Conservation (phyloP, 495 filamentous ascomycete genomes). For the Talaromyces ruber region DNA sequence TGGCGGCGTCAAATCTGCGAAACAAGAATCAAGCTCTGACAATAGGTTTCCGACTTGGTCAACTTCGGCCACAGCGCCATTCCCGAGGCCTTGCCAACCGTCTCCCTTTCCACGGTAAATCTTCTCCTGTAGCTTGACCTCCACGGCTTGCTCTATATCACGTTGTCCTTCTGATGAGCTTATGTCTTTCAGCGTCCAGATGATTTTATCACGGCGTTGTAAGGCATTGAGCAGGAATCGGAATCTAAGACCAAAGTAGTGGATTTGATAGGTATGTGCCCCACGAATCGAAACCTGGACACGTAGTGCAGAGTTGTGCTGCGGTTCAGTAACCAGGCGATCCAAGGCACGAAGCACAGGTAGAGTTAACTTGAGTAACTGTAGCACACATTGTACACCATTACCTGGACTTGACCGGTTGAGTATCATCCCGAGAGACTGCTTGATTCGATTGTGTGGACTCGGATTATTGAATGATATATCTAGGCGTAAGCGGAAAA, state of each 20-base stretch:
- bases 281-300: slow-evolving; percentile 32
- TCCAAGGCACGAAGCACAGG: slow-evolving; percentile 60
- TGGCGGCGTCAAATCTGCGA: slow-evolving; percentile 8
- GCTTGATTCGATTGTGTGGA: slow-evolving; percentile 66
- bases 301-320: slow-evolving; percentile 15
- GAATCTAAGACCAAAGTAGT: slow-evolving; percentile 27
- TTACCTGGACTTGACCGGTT: slow-evolving; percentile 40
- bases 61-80: slow-evolving; percentile 30
- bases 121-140: slow-evolving; percentile 17
- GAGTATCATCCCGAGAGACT: slow-evolving; percentile 52
- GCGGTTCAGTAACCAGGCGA: slow-evolving; percentile 21
- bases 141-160: slow-evolving; percentile 10
- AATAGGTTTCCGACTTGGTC: slow-evolving; percentile 35
- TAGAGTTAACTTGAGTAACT: slow-evolving; percentile 51
- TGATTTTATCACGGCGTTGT: slow-evolving; percentile 19
- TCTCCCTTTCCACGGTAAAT: slow-evolving; percentile 35
- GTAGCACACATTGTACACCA: slow-evolving; percentile 47
- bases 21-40: slow-evolving; percentile 22
- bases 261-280: slow-evolving; percentile 33
- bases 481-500: slow-evolving; percentile 23
- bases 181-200: slow-evolving; percentile 35
- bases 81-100: slow-evolving; percentile 41
- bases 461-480: slow-evolving; percentile 52
- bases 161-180: slow-evolving; percentile 11
- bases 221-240: slow-evolving; percentile 28